A percentile compares a stretch with the other conserved stretches of the same genome.
Evolutionary conservation across 257 asterid genomes (phyloP).

Genomic region (Solanum arcanum): DNA sequence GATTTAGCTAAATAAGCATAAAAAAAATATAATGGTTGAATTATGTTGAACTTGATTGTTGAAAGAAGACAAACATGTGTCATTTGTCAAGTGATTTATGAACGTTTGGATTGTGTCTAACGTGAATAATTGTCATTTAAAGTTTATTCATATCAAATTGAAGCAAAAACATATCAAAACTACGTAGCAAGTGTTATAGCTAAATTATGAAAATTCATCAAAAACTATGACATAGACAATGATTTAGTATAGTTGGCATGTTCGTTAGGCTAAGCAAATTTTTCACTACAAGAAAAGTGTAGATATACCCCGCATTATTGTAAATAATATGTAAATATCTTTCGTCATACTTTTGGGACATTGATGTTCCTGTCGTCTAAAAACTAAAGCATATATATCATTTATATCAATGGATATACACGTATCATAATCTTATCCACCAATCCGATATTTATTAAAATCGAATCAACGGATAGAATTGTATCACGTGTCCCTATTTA

Average conservation of each 20-base stretch:
- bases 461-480: rapidly evolving
- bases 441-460: rapidly evolving
- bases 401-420: too few species aligned
- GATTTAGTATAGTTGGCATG: neutral
- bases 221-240: neutral
- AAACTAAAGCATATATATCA: too few species aligned
- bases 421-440: too few species aligned
- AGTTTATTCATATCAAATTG: neutral
- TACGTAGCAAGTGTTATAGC: neutral
- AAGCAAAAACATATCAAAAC: neutral
- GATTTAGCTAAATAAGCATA: neutral
- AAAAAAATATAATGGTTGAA: neutral
- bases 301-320: rapidly evolving
- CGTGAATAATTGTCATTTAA: neutral
- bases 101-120: neutral
- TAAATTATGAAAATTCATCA: neutral
- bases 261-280: neutral
- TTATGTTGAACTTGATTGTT: neutral
- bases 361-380: rapidly evolving
- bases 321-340: rapidly evolving
- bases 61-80: neutral
- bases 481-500: too few species aligned
- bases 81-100: neutral
- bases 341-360: rapidly evolving
- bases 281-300: neutral